Evolutionary conservation across 2,329 filamentous ascomycete genomes (phyloP).

Genomic region (Didymella sp.): DNA sequence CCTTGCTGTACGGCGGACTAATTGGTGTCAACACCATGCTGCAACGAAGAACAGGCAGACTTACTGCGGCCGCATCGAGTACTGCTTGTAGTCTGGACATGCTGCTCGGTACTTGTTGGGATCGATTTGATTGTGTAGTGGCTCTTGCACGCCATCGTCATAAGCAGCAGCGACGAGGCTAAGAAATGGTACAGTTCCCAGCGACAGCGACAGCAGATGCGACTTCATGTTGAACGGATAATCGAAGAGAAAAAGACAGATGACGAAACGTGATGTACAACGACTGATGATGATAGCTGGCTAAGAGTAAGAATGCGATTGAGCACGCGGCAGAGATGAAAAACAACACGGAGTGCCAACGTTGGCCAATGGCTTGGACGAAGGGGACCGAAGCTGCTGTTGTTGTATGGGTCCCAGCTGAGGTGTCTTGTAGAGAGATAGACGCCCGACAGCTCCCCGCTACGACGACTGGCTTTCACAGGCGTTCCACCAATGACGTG

Average conservation of each 20-base stretch:
- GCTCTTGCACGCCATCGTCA: constrained; percentile 37
- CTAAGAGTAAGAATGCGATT: constrained; percentile 1
- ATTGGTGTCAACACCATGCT: not conserved
- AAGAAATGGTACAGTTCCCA: constrained; percentile 22
- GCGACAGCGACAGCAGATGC: constrained; percentile 6
- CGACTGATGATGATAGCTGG: not conserved
- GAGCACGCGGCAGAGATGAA: not conserved
- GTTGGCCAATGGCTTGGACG: too few relatives aligned
- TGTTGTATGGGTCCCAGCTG: not conserved
- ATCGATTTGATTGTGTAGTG: constrained; percentile 38
- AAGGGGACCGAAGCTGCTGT: not conserved
- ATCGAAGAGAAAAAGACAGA: not conserved
- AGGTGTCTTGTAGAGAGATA: not conserved
- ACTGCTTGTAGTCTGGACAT: constrained; percentile 71
- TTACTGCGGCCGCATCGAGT: constrained; percentile 67
- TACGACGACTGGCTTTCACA: constrained; percentile 28
- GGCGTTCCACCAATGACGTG: constrained; percentile 16
- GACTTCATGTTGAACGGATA: constrained; percentile 26
- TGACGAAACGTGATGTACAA: not conserved
- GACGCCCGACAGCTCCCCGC: constrained; percentile 4
- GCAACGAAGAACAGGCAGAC: not conserved
- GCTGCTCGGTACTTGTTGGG: constrained; percentile 52
- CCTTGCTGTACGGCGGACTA: constrained; percentile 79
- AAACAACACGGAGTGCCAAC: too few relatives aligned
- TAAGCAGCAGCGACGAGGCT: constrained; percentile 21